A percentile compares a stretch with the other conserved stretches of the same genome.
These are phyloP conservation scores for Kalanchoe fedtschenkoi DNA, from an alignment of 164 flowering plant species.

Conservation along the genomic window DNA sequence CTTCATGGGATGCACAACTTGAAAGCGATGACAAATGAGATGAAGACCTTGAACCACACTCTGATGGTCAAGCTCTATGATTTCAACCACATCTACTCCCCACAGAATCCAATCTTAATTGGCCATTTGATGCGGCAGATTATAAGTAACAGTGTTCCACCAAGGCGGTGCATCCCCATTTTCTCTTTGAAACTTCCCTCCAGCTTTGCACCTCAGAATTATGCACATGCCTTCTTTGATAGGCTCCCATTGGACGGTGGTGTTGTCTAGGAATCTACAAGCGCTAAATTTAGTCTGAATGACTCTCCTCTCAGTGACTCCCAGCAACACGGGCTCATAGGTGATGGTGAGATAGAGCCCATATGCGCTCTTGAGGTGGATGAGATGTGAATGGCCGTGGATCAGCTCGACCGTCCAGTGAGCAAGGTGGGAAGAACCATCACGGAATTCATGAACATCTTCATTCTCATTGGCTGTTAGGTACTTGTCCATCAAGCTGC, in stretches of 20 bases:
- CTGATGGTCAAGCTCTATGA: not conserved
- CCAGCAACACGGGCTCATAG: slow-evolving; percentile 15
- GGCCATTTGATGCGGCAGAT: slow-evolving; percentile 17
- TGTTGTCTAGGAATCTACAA: slow-evolving; percentile 8
- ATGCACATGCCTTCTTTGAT: slow-evolving; percentile 19
- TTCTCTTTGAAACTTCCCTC: slow-evolving; percentile 26
- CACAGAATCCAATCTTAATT: slow-evolving; percentile 36
- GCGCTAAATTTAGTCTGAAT: slow-evolving; percentile 11
- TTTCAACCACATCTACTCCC: slow-evolving; percentile 22
- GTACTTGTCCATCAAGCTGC: slow-evolving; percentile 34
- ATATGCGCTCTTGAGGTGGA: slow-evolving; percentile 32
- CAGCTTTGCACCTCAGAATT: slow-evolving; percentile 17
- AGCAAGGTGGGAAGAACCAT: slow-evolving; percentile 20
- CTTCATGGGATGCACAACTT: not conserved
- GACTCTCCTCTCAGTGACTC: slow-evolving; percentile 26
- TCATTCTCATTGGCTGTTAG: slow-evolving; percentile 35
- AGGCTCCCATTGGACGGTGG: slow-evolving; percentile 28
- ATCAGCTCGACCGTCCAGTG: slow-evolving; percentile 39
- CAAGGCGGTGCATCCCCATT: slow-evolving; percentile 37
- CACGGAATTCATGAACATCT: slow-evolving; percentile 29
- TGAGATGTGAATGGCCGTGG: slow-evolving; percentile 8
- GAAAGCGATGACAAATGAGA: not conserved
- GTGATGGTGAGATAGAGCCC: slow-evolving; percentile 30
- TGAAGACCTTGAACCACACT: not conserved
- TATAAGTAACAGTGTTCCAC: slow-evolving; percentile 36